Percentiles rank a stretch among this genome's conserved stretches.
These are phyloP conservation scores for Aspergillus tubingensis DNA, from an alignment of 2,329 filamentous ascomycete species.

Conservation along the genomic window DNA sequence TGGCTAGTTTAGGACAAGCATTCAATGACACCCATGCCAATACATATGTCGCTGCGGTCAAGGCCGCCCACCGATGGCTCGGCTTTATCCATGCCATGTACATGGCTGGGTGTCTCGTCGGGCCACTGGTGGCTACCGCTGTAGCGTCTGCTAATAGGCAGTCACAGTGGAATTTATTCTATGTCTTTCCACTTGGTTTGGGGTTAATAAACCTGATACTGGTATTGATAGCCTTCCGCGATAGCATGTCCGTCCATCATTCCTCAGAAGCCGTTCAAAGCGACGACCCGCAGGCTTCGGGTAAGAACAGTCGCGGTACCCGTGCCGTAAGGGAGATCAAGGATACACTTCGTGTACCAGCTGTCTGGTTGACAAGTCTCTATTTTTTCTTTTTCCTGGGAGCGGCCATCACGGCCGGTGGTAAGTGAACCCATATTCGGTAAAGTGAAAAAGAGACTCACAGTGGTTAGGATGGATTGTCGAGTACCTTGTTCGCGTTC, in stretches of 20 bases:
- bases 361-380: slow-evolving; percentile 60
- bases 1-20: slow-evolving; percentile 61
- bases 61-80: slow-evolving; percentile 60
- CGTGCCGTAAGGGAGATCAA: slow-evolving; percentile 27
- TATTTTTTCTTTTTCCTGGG: slow-evolving; percentile 68
- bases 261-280: neutral
- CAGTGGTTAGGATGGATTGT: slow-evolving; percentile 59
- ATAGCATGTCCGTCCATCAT: slow-evolving; percentile 28
- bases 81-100: slow-evolving; percentile 68
- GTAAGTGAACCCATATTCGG: slow-evolving; percentile 21
- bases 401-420: slow-evolving; percentile 54
- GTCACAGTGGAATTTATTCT: slow-evolving; percentile 58
- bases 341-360: slow-evolving; percentile 22
- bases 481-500: slow-evolving; percentile 63
- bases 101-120: slow-evolving; percentile 57
- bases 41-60: slow-evolving; percentile 58
- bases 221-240: slow-evolving; percentile 54
- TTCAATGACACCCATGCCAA: slow-evolving; percentile 67
- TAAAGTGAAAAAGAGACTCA: neutral
- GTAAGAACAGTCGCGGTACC: neutral
- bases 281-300: neutral
- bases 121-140: slow-evolving; percentile 57
- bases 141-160: slow-evolving; percentile 47
- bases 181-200: slow-evolving; percentile 56
- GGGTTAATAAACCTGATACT: slow-evolving; percentile 54